phyloP scores from a whole-genome alignment of 345 rosid species.

The Salix koriyanagi region DNA sequence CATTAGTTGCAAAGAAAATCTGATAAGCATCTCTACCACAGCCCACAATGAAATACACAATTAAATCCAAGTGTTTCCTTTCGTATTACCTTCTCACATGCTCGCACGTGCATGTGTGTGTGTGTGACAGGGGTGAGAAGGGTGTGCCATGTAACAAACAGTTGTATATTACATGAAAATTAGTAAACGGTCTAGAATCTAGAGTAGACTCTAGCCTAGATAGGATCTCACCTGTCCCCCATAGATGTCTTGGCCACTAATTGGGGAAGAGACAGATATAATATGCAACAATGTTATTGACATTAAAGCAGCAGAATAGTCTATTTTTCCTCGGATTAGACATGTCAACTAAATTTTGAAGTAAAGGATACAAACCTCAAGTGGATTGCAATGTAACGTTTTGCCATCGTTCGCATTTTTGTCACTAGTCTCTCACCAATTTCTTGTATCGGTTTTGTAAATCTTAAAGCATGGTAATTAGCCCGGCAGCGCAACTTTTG shows the following conservation, averaged over 20 bases:
- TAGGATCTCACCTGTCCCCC: not conserved
- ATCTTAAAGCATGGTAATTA: conserved; percentile 85
- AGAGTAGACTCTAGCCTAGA: not conserved
- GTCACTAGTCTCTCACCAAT: conserved; percentile 71
- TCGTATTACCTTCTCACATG: too few species aligned
- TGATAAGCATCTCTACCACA: not conserved
- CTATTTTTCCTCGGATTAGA: not conserved
- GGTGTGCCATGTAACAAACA: not conserved
- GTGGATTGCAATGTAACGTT: conserved; percentile 81
- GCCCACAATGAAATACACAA: not conserved
- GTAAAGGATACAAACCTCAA: conserved; percentile 53
- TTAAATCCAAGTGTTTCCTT: not conserved
- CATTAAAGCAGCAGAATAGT: not conserved
- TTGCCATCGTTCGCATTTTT: conserved; percentile 75
- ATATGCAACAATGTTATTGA: not conserved
- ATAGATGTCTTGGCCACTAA: not conserved
- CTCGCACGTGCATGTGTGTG: too few species aligned
- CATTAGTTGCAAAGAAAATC: not conserved
- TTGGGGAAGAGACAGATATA: not conserved
- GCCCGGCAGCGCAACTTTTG: conserved; percentile 94
- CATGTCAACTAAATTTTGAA: not conserved
- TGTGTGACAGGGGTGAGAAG: not conserved
- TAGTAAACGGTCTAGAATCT: not conserved
- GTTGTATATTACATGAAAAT: not conserved
- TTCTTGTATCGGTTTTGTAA: conserved; percentile 72